Evolutionary conservation across 305 asterid genomes (phyloP).

Genomic region (Plantago rigida): DNA sequence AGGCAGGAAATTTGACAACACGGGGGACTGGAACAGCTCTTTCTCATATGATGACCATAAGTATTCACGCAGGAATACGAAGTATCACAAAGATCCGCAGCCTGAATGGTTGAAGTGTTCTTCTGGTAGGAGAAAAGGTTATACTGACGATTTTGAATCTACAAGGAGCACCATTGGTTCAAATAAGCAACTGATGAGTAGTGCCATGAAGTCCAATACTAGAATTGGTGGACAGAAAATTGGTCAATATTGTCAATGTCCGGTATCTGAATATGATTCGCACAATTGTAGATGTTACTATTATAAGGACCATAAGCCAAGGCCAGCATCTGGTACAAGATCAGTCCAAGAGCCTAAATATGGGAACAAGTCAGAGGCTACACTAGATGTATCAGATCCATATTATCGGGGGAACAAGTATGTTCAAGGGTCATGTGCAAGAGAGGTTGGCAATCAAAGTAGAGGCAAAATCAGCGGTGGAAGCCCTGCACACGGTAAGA

Average conservation of each 20-base stretch:
- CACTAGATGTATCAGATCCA: constrained; percentile 36
- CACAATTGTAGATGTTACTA: constrained; percentile 63
- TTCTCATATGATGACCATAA: constrained; percentile 32
- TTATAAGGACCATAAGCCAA: constrained; percentile 49
- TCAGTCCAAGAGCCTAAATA: constrained; percentile 41
- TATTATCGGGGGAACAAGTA: constrained; percentile 46
- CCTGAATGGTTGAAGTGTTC: constrained; percentile 44
- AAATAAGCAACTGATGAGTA: constrained; percentile 42
- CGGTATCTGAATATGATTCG: constrained; percentile 41
- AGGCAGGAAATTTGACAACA: constrained; percentile 36
- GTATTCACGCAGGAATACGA: constrained; percentile 55
- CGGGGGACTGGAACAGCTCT: constrained; percentile 40
- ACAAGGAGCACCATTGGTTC: constrained; percentile 42
- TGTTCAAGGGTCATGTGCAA: constrained; percentile 40
- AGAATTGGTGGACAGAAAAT: constrained; percentile 52
- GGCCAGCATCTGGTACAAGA: constrained; percentile 43
- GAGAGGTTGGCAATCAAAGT: constrained; percentile 46
- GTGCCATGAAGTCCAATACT: constrained; percentile 38
- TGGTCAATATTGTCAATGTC: constrained; percentile 42
- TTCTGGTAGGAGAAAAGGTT: constrained; percentile 45
- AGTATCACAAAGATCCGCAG: constrained; percentile 46
- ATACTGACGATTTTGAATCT: constrained; percentile 48
- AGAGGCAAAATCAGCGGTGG: constrained; percentile 43
- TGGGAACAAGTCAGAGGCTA: constrained; percentile 39
- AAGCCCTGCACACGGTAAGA: constrained; percentile 44